These are phyloP conservation scores for Lachancea nothofagi DNA, from an alignment of 805 yeast genomes.

Conservation along the genomic window DNA sequence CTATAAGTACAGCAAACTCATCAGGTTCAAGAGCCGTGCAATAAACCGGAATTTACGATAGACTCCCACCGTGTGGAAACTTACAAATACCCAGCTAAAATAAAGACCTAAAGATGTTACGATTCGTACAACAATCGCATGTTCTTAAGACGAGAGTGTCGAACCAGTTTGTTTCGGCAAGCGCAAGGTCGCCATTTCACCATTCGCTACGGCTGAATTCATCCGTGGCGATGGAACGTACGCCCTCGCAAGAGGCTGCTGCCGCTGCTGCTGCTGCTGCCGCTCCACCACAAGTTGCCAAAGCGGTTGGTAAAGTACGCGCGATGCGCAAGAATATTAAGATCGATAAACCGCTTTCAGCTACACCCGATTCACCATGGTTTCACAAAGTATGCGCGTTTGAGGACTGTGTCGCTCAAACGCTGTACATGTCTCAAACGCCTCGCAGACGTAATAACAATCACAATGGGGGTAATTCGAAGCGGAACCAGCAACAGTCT, in stretches of 20 bases:
- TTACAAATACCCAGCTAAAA: no score
- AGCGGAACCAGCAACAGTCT: conserved; percentile 22
- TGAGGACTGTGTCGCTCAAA: conserved; percentile 42
- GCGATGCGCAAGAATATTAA: conserved; percentile 19
- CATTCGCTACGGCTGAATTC: conserved; percentile 36
- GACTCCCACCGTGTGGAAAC: no score
- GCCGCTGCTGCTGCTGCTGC: conserved; percentile 9
- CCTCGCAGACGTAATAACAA: conserved; percentile 28
- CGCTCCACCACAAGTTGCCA: conserved; percentile 15
- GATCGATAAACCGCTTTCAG: conserved; percentile 16
- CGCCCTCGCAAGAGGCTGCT: conserved; percentile 10
- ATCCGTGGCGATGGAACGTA: conserved; percentile 32
- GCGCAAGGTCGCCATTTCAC: conserved; percentile 36
- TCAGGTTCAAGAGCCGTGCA: no score
- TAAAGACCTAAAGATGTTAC: conserved; percentile 21
- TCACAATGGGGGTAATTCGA: conserved; percentile 12
- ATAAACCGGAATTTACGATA: no score
- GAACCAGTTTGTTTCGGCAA: conserved; percentile 36
- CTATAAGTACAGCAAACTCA: no score
- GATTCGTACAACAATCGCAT: conserved; percentile 33
- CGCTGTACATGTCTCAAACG: conserved; percentile 33
- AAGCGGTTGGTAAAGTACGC: conserved; percentile 29
- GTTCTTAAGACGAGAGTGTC: conserved; percentile 36
- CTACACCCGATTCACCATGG: conserved; percentile 40
- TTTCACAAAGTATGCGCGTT: conserved; percentile 46